phyloP scores from a whole-genome alignment of 768 basidiomycete genomes.

The Coprinopsis strossmayeri region DNA sequence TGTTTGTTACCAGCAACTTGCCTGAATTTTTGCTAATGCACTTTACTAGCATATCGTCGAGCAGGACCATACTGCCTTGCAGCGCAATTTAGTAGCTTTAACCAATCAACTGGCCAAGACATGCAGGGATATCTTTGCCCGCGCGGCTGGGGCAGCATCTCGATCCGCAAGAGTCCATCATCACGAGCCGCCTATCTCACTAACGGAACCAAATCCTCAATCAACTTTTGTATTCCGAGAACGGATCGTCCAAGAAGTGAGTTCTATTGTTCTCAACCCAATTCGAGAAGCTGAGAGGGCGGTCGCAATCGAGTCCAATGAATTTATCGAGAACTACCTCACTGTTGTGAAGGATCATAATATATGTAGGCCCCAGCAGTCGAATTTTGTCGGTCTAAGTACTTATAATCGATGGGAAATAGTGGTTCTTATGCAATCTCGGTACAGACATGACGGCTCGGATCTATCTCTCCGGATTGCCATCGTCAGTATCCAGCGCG shows the following conservation, averaged over 20 bases:
- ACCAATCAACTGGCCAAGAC: slow-evolving; percentile 52
- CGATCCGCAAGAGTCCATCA: slow-evolving; percentile 41
- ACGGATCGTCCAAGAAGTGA: slow-evolving; percentile 52
- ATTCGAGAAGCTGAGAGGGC: slow-evolving; percentile 20
- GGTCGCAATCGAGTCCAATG: slow-evolving; percentile 29
- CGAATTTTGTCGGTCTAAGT: neutral
- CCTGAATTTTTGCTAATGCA: slow-evolving; percentile 22
- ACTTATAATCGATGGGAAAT: slow-evolving; percentile 11
- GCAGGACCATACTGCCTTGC: slow-evolving; percentile 49
- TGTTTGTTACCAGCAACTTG: slow-evolving; percentile 36
- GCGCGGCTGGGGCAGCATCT: slow-evolving; percentile 56
- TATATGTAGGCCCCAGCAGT: slow-evolving; percentile 16
- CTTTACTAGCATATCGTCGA: slow-evolving; percentile 34
- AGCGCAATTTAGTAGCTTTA: slow-evolving; percentile 64
- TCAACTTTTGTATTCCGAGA: slow-evolving; percentile 34
- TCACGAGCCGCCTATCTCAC: slow-evolving; percentile 15
- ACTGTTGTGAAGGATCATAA: slow-evolving; percentile 29
- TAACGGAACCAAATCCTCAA: slow-evolving; percentile 5
- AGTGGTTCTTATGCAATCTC: slow-evolving; percentile 56
- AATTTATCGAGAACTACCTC: slow-evolving; percentile 41
- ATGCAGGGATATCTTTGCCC: slow-evolving; percentile 56
- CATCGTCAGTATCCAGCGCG: slow-evolving; percentile 49
- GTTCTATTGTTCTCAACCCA: slow-evolving; percentile 14
- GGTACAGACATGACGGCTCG: slow-evolving; percentile 36
- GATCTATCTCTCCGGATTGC: slow-evolving; percentile 2